Evolutionary conservation across 192 early-diverging fungal species (phyloP).

Genomic region (Rhizoclosmatium sp.): DNA sequence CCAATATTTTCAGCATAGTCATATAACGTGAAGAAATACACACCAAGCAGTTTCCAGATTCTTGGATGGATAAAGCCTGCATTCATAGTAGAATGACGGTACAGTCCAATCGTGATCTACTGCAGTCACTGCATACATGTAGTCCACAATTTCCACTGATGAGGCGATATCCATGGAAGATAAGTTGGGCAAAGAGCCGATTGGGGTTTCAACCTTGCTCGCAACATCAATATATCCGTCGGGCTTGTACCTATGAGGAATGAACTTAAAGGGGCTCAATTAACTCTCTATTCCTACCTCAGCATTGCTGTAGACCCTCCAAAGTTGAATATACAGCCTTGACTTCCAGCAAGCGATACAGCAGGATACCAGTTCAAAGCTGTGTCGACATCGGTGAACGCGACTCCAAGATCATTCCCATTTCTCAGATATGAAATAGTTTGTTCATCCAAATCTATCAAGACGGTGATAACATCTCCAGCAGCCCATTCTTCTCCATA

Average conservation of each 20-base stretch:
- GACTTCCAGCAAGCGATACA: slow-evolving; percentile 74
- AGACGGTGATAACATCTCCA: slow-evolving; percentile 61
- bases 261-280: too few species aligned
- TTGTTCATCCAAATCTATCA: slow-evolving; percentile 71
- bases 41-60: background rate
- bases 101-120: slow-evolving; percentile 10
- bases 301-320: slow-evolving; percentile 57
- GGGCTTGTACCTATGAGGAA: background rate
- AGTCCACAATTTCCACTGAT: background rate
- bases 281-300: slow-evolving; percentile 11
- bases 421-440: slow-evolving; percentile 71
- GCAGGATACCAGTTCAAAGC: slow-evolving; percentile 67
- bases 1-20: background rate
- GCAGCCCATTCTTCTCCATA: slow-evolving; percentile 59
- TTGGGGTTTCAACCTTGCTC: background rate
- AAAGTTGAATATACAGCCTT: slow-evolving; percentile 76
- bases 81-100: slow-evolving; percentile 28
- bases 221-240: slow-evolving; percentile 8
- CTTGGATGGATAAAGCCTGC: background rate
- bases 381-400: slow-evolving; percentile 58
- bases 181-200: background rate
- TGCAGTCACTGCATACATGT: background rate
- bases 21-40: background rate
- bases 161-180: slow-evolving; percentile 2
- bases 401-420: slow-evolving; percentile 71